Conservation (phyloP, 352 stramenopile species). For the Phytopythium boreale region DNA sequence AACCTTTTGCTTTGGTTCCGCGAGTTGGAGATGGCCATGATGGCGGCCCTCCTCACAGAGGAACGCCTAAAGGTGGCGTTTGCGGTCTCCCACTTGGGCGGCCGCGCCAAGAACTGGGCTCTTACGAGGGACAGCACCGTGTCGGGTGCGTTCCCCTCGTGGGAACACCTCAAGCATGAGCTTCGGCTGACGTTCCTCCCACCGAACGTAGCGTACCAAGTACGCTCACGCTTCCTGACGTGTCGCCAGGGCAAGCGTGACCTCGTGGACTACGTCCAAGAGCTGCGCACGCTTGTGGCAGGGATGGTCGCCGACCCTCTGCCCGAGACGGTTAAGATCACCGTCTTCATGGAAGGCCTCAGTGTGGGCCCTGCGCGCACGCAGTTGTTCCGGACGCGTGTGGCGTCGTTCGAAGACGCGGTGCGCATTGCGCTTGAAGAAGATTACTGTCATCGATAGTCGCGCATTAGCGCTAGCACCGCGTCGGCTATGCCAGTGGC, state of each 20-base stretch:
- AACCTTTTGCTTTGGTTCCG: background rate
- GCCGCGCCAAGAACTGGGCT: background rate
- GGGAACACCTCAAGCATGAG: slow-evolving; percentile 8
- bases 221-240: slow-evolving; percentile 7
- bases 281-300: slow-evolving; percentile 7
- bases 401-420: slow-evolving; percentile 1
- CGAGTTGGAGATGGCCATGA: background rate
- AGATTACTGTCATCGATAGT: background rate
- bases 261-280: slow-evolving; percentile 8
- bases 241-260: slow-evolving; percentile 5
- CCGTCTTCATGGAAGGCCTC: slow-evolving; percentile 13
- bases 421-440: background rate
- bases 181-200: slow-evolving; percentile 4
- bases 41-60: background rate
- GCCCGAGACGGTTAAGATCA: slow-evolving; percentile 3
- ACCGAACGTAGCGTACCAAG: slow-evolving; percentile 9
- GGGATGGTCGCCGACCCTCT: slow-evolving; percentile 6
- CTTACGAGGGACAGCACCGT: background rate
- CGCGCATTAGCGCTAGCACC: background rate
- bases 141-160: slow-evolving; percentile 6
- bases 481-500: too few relatives aligned
- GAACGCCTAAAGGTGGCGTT: background rate
- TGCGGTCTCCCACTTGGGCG: background rate
- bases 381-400: background rate
- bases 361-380: background rate